Percentiles rank a stretch among this genome's conserved stretches.
Evolutionary conservation across 345 rosid genomes (phyloP).

Genomic region (Brassica carinata): DNA sequence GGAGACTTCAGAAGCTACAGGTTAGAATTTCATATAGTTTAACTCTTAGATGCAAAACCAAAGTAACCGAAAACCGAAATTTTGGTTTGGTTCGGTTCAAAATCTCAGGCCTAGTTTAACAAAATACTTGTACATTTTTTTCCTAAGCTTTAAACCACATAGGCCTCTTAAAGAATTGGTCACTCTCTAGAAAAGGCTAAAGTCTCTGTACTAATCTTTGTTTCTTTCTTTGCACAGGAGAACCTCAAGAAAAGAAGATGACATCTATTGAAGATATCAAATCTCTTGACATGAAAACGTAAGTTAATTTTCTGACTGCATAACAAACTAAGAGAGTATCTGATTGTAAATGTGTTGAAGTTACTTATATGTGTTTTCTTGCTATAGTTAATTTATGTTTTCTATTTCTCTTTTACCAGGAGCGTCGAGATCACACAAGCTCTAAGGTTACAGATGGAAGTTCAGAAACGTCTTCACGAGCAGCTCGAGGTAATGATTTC

Average conservation of each 20-base stretch:
- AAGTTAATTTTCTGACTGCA: conserved; percentile 30
- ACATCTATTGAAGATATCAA: conserved; percentile 62
- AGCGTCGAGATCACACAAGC: conserved; percentile 65
- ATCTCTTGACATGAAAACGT: conserved; percentile 83
- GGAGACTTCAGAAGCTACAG: conserved; percentile 66
- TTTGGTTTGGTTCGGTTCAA: no score
- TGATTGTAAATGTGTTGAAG: not conserved
- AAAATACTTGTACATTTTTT: not conserved
- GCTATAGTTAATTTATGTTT: not conserved
- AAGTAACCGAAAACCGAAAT: no score
- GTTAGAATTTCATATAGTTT: conserved; percentile 3
- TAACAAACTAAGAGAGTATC: not conserved
- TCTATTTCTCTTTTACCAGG: conserved; percentile 10
- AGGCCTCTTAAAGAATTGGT: not conserved
- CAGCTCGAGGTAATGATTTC: conserved; percentile 78
- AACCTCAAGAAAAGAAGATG: conserved; percentile 59
- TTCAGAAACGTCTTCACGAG: conserved; percentile 93
- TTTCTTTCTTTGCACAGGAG: conserved; percentile 48
- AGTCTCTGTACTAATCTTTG: conserved; percentile 16
- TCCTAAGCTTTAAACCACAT: not conserved
- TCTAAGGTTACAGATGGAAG: conserved; percentile 90
- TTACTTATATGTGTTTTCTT: not conserved
- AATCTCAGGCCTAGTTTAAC: not conserved
- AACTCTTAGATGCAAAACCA: not conserved
- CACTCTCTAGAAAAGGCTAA: conserved; percentile 6